A percentile compares a stretch with the other conserved stretches of the same genome.
Conservation (phyloP, 805 yeast genomes). For the Candida piceae region DNA sequence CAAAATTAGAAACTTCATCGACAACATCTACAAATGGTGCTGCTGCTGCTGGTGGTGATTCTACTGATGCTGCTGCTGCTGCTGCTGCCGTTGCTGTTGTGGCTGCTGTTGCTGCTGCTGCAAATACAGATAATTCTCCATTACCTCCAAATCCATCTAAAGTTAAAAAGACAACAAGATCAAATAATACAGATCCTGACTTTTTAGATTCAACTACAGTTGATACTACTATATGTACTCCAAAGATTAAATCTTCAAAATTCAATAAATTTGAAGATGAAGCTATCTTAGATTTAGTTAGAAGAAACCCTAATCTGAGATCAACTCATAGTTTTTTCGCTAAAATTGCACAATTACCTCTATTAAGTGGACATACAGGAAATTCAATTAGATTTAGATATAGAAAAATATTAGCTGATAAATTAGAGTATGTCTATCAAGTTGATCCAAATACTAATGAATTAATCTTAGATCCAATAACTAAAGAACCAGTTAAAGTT, state of each 20-base stretch:
- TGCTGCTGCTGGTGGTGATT: neutral
- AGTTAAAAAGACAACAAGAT: neutral
- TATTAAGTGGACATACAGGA: conserved; percentile 63
- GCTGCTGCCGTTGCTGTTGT: neutral
- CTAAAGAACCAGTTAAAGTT: conserved; percentile 38
- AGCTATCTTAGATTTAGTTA: conserved; percentile 58
- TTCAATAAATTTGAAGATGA: conserved; percentile 65
- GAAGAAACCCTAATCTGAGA: conserved; percentile 61
- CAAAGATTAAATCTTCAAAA: conserved; percentile 37
- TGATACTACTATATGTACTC: conserved; percentile 8
- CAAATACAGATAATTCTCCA: no score
- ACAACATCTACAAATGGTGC: neutral
- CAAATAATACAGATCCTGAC: neutral
- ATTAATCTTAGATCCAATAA: conserved; percentile 34
- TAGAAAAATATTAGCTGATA: conserved; percentile 39
- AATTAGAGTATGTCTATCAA: conserved; percentile 43
- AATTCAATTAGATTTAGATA: conserved; percentile 66
- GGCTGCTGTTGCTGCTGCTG: neutral
- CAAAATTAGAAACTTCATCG: neutral
- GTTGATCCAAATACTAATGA: conserved; percentile 40
- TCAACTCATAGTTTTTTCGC: conserved; percentile 65
- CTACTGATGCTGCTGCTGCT: neutral
- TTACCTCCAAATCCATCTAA: neutral
- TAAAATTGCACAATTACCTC: conserved; percentile 46
- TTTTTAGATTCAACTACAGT: neutral